Evolutionary conservation across 164 flowering plant species (phyloP).

Genomic region (Houttuynia cordata): DNA sequence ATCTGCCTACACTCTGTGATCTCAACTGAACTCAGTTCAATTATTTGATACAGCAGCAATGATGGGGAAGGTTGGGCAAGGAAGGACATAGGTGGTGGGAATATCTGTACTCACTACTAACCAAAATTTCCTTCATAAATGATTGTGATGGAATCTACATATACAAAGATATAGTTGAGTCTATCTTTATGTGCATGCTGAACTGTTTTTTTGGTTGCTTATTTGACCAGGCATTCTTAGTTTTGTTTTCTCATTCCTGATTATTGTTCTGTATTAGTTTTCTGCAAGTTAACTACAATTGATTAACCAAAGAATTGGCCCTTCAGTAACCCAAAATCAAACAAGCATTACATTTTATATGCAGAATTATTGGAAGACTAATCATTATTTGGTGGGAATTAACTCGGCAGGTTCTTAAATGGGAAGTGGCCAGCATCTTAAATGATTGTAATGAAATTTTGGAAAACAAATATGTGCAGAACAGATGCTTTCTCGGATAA

Average conservation of each 20-base stretch:
- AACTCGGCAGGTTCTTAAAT: no score
- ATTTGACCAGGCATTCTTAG: no score
- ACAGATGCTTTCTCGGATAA: no score
- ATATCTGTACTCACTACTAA: constrained; percentile 1
- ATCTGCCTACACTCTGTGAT: not conserved
- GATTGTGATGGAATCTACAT: not conserved
- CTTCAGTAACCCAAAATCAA: not conserved
- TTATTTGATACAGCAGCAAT: constrained; percentile 1
- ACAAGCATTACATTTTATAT: no score
- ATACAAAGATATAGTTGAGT: not conserved
- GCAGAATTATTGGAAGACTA: not conserved
- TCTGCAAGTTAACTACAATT: not conserved
- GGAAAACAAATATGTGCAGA: no score
- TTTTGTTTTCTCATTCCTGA: not conserved
- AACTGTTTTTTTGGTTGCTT: no score
- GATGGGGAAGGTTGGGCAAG: not conserved
- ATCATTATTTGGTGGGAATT: not conserved
- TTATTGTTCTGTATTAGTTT: not conserved
- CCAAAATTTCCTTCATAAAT: not conserved
- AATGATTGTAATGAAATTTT: no score
- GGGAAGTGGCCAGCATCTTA: no score
- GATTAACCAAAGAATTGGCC: not conserved
- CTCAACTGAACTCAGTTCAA: not conserved
- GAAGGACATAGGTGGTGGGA: not conserved
- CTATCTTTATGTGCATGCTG: not conserved